Percentiles rank a stretch among this genome's conserved stretches.
These are phyloP conservation scores for Talinum fruticosum DNA, from an alignment of 148 eudicot species.

Conservation along the genomic window DNA sequence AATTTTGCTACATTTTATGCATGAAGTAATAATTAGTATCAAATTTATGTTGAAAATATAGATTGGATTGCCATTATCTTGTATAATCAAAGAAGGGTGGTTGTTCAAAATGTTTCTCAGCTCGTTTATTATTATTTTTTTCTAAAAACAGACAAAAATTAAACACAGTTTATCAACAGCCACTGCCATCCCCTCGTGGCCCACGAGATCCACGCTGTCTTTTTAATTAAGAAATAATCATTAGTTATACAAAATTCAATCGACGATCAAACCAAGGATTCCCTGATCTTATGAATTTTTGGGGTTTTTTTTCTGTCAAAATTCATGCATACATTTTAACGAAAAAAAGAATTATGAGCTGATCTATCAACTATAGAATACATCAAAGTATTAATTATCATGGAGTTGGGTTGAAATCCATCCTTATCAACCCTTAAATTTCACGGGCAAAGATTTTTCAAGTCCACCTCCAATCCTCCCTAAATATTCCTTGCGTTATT, in stretches of 20 bases:
- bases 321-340: too few relatives aligned
- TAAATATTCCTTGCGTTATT: background rate
- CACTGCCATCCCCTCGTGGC: background rate
- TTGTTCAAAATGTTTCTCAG: too few relatives aligned
- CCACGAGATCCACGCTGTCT: background rate
- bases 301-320: background rate
- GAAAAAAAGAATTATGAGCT: background rate
- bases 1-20: too few relatives aligned
- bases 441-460: background rate
- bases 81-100: too few relatives aligned
- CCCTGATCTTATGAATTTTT: background rate
- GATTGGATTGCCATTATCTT: too few relatives aligned
- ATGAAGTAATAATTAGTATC: too few relatives aligned
- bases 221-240: too few relatives aligned
- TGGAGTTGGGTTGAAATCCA: background rate
- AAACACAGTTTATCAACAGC: background rate
- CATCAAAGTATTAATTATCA: background rate
- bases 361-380: background rate
- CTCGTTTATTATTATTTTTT: too few relatives aligned
- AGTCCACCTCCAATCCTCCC: background rate
- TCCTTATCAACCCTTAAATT: background rate
- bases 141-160: too few relatives aligned
- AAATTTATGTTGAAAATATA: too few relatives aligned
- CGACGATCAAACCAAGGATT: background rate
- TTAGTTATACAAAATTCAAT: too few relatives aligned